These are phyloP conservation scores for Dendrobium chrysotoxum DNA, from an alignment of 106 monocot species.

Conservation along the genomic window DNA sequence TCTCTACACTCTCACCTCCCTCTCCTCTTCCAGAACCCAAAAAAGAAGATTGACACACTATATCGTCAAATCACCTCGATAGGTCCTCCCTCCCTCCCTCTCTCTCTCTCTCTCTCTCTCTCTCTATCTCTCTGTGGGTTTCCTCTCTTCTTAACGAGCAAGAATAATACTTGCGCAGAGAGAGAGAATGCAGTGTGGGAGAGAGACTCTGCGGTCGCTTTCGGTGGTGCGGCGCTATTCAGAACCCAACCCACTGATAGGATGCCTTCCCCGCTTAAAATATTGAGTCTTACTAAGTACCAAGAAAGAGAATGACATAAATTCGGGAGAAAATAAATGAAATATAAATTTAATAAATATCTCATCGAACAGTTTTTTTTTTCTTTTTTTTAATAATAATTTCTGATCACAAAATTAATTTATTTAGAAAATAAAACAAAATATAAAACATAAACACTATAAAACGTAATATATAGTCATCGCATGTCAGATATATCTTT, in stretches of 20 bases:
- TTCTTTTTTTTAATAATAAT: no score
- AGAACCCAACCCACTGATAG: constrained; percentile 4
- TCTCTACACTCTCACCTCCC: constrained; percentile 3
- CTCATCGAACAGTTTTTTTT: no score
- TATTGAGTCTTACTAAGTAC: background rate
- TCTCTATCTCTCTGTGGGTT: no score
- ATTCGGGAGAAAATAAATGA: no score
- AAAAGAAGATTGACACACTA: background rate
- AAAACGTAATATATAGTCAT: no score
- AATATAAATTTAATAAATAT: background rate
- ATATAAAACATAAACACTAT: no score
- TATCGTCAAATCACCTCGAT: background rate
- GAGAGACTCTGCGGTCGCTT: constrained; percentile 39
- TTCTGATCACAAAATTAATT: no score
- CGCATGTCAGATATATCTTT: no score
- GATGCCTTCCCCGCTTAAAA: background rate
- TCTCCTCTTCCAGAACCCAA: constrained; percentile 6
- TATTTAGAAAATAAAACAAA: no score
- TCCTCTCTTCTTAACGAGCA: background rate
- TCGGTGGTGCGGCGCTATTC: constrained; percentile 71
- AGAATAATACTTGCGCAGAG: constrained; percentile 5
- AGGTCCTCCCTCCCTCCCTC: background rate
- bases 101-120: no score
- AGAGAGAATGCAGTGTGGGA: background rate
- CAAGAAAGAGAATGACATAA: no score